Base-by-base conservation (phyloP, 306 rosid genomes). In the Sicyos baderoa region DNA sequence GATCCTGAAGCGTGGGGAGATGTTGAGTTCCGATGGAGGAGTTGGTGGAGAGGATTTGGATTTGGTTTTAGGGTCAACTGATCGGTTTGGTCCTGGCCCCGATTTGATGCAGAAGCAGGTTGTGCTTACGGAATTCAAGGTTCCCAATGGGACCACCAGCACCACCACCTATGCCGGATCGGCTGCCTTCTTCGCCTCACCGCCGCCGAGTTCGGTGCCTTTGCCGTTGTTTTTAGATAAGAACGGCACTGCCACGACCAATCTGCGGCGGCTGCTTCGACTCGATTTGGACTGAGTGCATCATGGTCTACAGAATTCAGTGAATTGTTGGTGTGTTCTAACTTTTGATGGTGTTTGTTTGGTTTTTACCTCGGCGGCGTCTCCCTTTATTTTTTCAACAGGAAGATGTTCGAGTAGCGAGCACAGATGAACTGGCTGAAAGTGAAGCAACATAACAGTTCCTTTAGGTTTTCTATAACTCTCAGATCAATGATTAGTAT, bases 1-100 rank as follows among this genome's bases (percentile, higher is more conserved):
- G 85, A 91, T 91, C 75, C 89, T 91, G n/a, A 87, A 81, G 82
- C 85, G 97, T 37, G 92, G 96, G 10, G 96, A 86, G 76, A 58
- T 52, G 40, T 80, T 82, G 82, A 63, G 23, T 32, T 50, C 72
- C 42, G 78, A 63, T 29, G 50, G 14, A 10, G 76, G 29, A 6
- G 9, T 37, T 4, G 80, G 13, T 57, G 75, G 52, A 0, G 75
- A 27, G 54, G 85, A 35, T 35, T 35, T 35, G 42, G 42, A 35
- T 73, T 73, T 86, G 79, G 76, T 56, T 0, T 71, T 88, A 29
- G 86, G 93, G 14, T 85, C 96, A 2, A 88, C 91, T 44, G 77
- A 82, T 32, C 83, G 91, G 29, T 74, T 90, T 35, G 97, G 97
- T 19, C 92, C 90, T 7, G 91, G 84, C 60, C 90, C 92, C 4